Base-by-base conservation (phyloP, 352 stramenopile species). In the Plasmopara halstedii region DNA sequence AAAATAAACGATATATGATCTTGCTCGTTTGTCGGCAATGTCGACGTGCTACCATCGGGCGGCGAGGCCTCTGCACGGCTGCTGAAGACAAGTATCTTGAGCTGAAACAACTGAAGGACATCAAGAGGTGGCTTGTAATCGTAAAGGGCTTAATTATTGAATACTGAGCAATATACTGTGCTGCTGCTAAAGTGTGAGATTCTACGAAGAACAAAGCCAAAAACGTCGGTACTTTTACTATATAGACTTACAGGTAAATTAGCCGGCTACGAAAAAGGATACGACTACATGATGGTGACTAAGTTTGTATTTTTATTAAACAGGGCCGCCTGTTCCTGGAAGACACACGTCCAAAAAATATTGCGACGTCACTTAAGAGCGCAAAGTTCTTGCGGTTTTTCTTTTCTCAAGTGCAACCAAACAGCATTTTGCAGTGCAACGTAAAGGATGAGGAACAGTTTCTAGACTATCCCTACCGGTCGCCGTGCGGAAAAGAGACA, bases 321-420 rank as follows among this genome's bases (percentile, higher is more conserved):
- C 40, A 88, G 69, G 80, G 80, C 0, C 76, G 78, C 4, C 41
- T 91, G 31, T 88, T 88, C 36, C 44, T 88, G 10, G 80, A 91
- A 62, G 67, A 91, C 61, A 88, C 74, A 6, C 65, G 70, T 9
- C 80, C 80, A 8, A 91, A 91, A 54, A 91, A 88, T 66, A 88
- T 91, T 14, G 80, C 80, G 27, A 91, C 80, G 42, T 88, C 73
- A 6, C 57, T 91, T 13, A 91, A 91, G 36, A 88, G 76, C 40
- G 58, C 67, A 63, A 88, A 88, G 51, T 91, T 91, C 40, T 54
- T 91, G 50, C 60, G 62, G 7, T 91, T 91, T 46, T 91, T 91
- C 62, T 91, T 88, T 53, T 76, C 64, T 7, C 73, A 87, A 14
- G 31, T 89, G 14, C 73, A 61, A 25, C 56, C 47, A 2, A 85